Evolutionary conservation across 345 rosid species (phyloP), one percentile per base, ranked within the genome.

Genomic region (Moringa oleifera): DNA sequence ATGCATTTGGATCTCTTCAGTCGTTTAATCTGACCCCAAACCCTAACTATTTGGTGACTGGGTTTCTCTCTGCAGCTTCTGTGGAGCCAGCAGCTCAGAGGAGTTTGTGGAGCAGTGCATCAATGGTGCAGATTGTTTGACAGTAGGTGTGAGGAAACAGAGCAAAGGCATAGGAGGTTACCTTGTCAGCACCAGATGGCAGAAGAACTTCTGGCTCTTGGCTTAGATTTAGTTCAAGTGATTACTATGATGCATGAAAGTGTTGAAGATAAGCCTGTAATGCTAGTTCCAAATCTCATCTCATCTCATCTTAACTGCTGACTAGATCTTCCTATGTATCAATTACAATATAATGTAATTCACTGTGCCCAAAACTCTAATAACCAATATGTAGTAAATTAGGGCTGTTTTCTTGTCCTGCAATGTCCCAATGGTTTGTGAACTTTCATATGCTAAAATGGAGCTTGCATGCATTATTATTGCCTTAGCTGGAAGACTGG

Each of bases 141-240:
- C 97, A 20, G 77, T 95, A 19, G 97, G 99, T 63, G 99, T 94
- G 20, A 85, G 81, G 81, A 90, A 83, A 77, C 99, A 88, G 80
- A 83, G 95, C 87, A 82, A 71, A 57, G 89, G 93, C 18, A 74
- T 77, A 36, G 79, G 96, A 57, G 96, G 99, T 20, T 95, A 91
- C 61, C 79, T 95, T 53, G 82, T 95, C 65, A 95, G 81, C 88
- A 95, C 97, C 61, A 73, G 89, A 63, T 84, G 93, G 89, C 96
- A 84, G 79, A 95, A 87, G 56, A 84, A 95, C 64, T 95, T 95
- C 88, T 95, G 99, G 97, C 97, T 95, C 45, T 67, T 91, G 69
- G 99, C 97, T 57, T 95, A 79, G 55, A 11, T 36, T 22, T 12
- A 20, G n/a, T 56, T 13, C 22, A 0, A 7, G 23, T 45, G 17